Percentiles rank a stretch among this genome's conserved stretches.
phyloP scores from a whole-genome alignment of 2,329 filamentous ascomycete species.

The Xylariales sp. region DNA sequence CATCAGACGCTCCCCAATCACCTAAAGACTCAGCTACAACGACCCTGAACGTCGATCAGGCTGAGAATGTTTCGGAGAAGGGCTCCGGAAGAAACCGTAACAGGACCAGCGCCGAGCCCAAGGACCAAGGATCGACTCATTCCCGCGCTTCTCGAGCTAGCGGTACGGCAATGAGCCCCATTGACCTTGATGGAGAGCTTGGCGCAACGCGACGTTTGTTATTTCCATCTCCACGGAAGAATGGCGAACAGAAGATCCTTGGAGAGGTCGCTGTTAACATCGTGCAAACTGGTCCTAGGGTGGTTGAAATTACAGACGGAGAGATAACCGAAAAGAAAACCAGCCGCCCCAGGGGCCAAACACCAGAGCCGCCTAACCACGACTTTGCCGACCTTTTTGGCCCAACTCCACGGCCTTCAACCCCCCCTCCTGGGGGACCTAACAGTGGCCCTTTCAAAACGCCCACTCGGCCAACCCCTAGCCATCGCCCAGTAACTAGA shows the following conservation, averaged over 20 bases:
- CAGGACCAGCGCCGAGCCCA: slow-evolving; percentile 36
- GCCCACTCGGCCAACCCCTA: slow-evolving; percentile 70
- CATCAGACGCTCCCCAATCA: slow-evolving; percentile 54
- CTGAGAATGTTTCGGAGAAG: slow-evolving; percentile 51
- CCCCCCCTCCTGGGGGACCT: slow-evolving; percentile 63
- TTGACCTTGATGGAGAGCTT: slow-evolving; percentile 63
- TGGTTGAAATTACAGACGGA: slow-evolving; percentile 52
- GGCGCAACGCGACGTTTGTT: slow-evolving; percentile 75
- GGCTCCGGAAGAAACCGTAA: slow-evolving; percentile 38
- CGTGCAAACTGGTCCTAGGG: slow-evolving; percentile 57
- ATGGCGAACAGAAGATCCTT: slow-evolving; percentile 70
- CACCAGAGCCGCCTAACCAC: slow-evolving; percentile 50
- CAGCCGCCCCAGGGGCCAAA: slow-evolving; percentile 48
- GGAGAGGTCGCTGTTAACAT: slow-evolving; percentile 67
- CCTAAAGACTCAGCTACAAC: slow-evolving; percentile 40
- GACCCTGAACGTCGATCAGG: slow-evolving; percentile 41
- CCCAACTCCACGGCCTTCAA: slow-evolving; percentile 64
- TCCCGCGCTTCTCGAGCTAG: slow-evolving; percentile 65
- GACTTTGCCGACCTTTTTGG: slow-evolving; percentile 72
- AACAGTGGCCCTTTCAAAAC: slow-evolving; percentile 67
- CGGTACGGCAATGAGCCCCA: slow-evolving; percentile 68
- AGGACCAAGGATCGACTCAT: slow-evolving; percentile 58
- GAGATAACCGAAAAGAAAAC: slow-evolving; percentile 59
- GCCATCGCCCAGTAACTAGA: slow-evolving; percentile 69
- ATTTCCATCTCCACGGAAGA: slow-evolving; percentile 80